Evolutionary conservation across 352 stramenopile species (phyloP).

Genomic region (Pythium coloratum): DNA sequence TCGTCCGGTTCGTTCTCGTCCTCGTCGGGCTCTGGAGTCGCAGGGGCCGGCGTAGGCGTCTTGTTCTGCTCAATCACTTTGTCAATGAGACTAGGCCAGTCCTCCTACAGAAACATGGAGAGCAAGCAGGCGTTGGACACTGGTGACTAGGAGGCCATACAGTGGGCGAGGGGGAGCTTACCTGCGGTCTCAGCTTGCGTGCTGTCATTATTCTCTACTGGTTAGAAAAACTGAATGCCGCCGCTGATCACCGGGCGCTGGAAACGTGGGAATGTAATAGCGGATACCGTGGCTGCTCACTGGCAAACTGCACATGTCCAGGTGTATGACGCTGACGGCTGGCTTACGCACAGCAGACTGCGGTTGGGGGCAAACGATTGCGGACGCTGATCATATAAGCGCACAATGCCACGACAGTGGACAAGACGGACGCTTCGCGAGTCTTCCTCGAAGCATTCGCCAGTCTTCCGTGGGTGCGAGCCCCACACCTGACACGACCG

Average conservation of each 20-base stretch:
- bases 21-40: not conserved
- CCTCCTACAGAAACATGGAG: not conserved
- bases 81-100: not conserved
- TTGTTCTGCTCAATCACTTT: not conserved
- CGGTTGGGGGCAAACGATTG: not conserved
- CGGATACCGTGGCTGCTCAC: not conserved
- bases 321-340: not conserved
- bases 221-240: not conserved
- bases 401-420: not conserved
- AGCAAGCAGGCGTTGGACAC: not conserved
- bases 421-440: not conserved
- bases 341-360: too few relatives aligned
- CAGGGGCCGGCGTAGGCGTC: too few relatives aligned
- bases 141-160: not conserved
- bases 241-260: not conserved
- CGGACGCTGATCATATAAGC: not conserved
- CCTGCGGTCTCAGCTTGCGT: not conserved
- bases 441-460: not conserved
- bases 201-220: not conserved
- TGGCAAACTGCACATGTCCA: not conserved
- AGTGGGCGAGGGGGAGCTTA: not conserved
- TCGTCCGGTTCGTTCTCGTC: not conserved
- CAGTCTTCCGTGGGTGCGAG: not conserved
- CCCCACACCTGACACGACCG: not conserved
- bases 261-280: not conserved